A percentile compares a stretch with the other conserved stretches of the same genome.
These are phyloP conservation scores for Tetrapisispora arboricola DNA, from an alignment of 805 yeast species.

Conservation along the genomic window DNA sequence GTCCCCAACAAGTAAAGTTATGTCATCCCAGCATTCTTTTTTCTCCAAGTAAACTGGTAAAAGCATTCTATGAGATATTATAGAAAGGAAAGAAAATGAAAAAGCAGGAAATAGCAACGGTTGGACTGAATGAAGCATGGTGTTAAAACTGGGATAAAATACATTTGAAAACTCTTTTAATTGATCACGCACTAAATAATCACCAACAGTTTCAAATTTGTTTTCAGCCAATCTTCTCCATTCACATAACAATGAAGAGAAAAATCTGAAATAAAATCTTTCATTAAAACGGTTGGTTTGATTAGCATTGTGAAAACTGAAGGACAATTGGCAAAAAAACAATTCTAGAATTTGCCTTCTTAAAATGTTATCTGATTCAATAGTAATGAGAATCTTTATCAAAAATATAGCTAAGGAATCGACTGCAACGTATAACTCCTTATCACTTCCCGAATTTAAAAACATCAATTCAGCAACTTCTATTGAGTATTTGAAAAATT, in stretches of 20 bases:
- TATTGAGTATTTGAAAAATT: conserved; percentile 65
- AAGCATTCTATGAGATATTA: conserved; percentile 80
- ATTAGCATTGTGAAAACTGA: conserved; percentile 70
- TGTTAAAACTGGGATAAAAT: conserved; percentile 53
- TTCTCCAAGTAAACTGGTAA: conserved; percentile 62
- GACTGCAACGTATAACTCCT: conserved; percentile 66
- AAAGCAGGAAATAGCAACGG: conserved; percentile 91
- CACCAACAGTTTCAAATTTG: conserved; percentile 18
- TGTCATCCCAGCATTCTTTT: conserved; percentile 48
- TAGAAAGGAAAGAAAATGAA: conserved; percentile 86
- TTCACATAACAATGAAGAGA: conserved; percentile 68
- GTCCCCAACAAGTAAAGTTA: conserved; percentile 53
- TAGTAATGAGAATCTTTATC: conserved; percentile 45
- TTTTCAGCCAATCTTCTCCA: conserved; percentile 43
- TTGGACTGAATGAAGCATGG: conserved; percentile 62
- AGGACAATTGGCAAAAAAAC: conserved; percentile 49
- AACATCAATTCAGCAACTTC: conserved; percentile 65
- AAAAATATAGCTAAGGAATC: conserved; percentile 75
- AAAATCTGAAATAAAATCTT: conserved; percentile 81
- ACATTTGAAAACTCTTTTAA: conserved; percentile 37
- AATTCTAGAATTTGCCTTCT: conserved; percentile 42
- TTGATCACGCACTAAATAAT: conserved; percentile 23
- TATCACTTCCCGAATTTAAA: conserved; percentile 42
- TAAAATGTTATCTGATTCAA: conserved; percentile 38
- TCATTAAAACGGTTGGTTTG: conserved; percentile 63